Evolutionary conservation across 495 filamentous ascomycete genomes (phyloP), one percentile per base, ranked within the genome.

Genomic region (Talaromyces ruber): DNA sequence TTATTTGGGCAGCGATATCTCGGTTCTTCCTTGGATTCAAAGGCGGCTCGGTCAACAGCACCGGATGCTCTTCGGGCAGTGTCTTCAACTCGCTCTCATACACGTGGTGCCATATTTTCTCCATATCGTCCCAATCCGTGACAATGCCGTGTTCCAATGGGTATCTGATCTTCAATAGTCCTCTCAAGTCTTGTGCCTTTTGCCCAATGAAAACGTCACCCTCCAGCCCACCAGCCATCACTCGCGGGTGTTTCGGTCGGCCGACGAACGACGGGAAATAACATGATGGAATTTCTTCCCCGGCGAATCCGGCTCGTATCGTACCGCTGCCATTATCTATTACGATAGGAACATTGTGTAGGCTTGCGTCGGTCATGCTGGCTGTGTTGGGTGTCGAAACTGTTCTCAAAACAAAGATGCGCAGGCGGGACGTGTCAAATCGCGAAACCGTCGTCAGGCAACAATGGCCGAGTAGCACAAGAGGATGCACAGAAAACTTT

Each of bases 61-160:
- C 93, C 22, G 94, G 94, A 74, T 99, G 94, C 87, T 99, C 95
- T 80, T 98, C 94, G 68, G 92, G 96, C 68, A 96, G 81, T 26
- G 93, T 96, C 79, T 97, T 98, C 65, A 99, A 74, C 65, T 90
- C 88, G 70, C 88, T 88, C 62, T 85, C 84, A 73, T 90, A 91
- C 57, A 90, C 88, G 69, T 88, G 86, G 72, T 92, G 89, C 94
- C 94, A 99, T 75, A 99, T 99, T 74, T 97, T 98, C 84, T 98
- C 94, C 95, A 98, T 98, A 76, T 98, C 94, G 79, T 98, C 93
- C 94, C 94, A 98, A 87, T 98, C 97, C 1, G 94, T 99, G 53
- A 99, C 94, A 65, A 98, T 94, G 68, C 94, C 94, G 73, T 99
- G 94, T 73, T 97, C 95, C 61, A 99, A 81, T 47, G 94, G 94